phyloP scores from a whole-genome alignment of 179 eudicot species.

The Nepenthes alata region DNA sequence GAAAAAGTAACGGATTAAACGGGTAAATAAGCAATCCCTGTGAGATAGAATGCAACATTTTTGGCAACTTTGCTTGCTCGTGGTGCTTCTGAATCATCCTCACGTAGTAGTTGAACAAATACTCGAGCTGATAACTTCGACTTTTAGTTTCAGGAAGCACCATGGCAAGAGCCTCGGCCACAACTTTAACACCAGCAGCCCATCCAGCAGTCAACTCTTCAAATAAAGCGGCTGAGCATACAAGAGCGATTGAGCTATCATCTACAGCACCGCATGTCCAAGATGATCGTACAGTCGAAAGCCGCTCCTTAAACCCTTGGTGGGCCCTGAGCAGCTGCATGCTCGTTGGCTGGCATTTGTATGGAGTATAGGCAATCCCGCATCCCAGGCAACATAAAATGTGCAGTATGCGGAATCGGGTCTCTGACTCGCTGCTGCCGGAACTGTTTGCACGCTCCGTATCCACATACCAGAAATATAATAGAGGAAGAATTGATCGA shows the following conservation, averaged over 20 bases:
- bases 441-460: slow-evolving; percentile 43
- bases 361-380: slow-evolving; percentile 59
- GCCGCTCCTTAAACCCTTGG: slow-evolving; percentile 77
- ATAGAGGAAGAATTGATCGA: slow-evolving; percentile 40
- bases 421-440: slow-evolving; percentile 31
- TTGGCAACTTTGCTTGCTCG: slow-evolving; percentile 37
- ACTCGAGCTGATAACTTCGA: slow-evolving; percentile 59
- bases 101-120: slow-evolving; percentile 46
- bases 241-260: slow-evolving; percentile 53
- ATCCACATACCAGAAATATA: slow-evolving; percentile 84
- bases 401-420: slow-evolving; percentile 52
- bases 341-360: slow-evolving; percentile 54
- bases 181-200: slow-evolving; percentile 51
- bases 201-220: slow-evolving; percentile 80
- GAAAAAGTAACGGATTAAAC: slow-evolving; percentile 45
- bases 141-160: slow-evolving; percentile 91
- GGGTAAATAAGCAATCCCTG: slow-evolving; percentile 81
- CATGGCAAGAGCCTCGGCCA: slow-evolving; percentile 65
- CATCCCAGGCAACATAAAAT: slow-evolving; percentile 79
- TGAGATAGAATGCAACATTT: slow-evolving; percentile 40
- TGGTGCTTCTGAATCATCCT: slow-evolving; percentile 60
- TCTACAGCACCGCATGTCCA: slow-evolving; percentile 51
- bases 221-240: slow-evolving; percentile 84
- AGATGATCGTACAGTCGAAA: slow-evolving; percentile 35
- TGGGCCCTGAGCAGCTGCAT: slow-evolving; percentile 75